These are phyloP conservation scores for Microsporum audouinii DNA, from an alignment of 2,329 filamentous ascomycete genomes.

Conservation along the genomic window DNA sequence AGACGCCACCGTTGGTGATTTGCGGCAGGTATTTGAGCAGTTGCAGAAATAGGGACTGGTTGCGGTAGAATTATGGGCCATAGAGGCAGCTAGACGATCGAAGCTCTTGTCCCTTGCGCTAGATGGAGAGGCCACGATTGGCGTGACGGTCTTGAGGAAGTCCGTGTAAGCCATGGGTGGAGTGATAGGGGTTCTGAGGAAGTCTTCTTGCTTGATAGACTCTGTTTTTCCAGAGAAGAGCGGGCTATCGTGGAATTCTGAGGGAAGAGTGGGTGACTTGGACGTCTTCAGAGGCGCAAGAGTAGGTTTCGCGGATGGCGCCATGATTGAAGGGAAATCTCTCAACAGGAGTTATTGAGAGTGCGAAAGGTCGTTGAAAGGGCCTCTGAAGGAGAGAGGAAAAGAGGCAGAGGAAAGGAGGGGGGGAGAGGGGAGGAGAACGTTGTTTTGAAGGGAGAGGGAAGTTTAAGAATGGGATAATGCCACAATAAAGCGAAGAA, in stretches of 20 bases:
- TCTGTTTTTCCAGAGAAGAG: conserved; percentile 40
- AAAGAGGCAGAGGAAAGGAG: neutral
- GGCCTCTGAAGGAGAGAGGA: neutral
- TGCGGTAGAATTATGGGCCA: neutral
- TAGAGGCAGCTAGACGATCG: conserved; percentile 20
- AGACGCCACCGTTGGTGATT: conserved; percentile 45
- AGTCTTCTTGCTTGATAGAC: conserved; percentile 59
- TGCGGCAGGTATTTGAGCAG: conserved; percentile 31
- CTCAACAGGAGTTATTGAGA: neutral
- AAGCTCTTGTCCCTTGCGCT: conserved; percentile 29
- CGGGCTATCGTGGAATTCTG: conserved; percentile 46
- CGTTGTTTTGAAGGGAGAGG: neutral
- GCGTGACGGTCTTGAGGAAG: conserved; percentile 73
- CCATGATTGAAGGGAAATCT: conserved; percentile 4
- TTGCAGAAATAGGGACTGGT: conserved; percentile 21
- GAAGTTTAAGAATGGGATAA: neutral
- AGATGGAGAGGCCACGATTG: conserved; percentile 57
- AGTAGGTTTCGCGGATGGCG: conserved; percentile 9
- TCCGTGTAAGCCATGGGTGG: conserved; percentile 84
- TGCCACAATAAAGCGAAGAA: neutral
- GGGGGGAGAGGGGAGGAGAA: neutral
- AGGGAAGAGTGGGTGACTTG: conserved; percentile 38
- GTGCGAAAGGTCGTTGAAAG: neutral
- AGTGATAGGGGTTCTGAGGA: conserved; percentile 72
- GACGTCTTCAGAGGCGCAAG: conserved; percentile 27